phyloP scores from a whole-genome alignment of 2,329 filamentous ascomycete species.

The Fusarium verticillioides region DNA sequence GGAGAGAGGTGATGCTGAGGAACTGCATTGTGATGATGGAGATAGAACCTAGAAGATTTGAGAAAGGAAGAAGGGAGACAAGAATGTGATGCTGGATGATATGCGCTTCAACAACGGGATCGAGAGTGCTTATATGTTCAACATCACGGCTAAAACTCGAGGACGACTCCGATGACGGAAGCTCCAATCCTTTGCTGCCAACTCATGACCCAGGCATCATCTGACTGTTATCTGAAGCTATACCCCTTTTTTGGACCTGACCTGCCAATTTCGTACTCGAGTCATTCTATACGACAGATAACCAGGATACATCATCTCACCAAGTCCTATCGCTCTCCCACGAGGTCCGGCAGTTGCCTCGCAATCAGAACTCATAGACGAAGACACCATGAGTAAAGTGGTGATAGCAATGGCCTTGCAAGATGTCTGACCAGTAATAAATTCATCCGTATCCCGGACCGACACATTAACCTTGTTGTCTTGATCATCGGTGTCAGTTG shows the following conservation, averaged over 20 bases:
- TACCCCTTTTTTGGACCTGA: rapidly evolving
- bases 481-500: neutral
- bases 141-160: rapidly evolving
- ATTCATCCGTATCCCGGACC: neutral
- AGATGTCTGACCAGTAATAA: neutral
- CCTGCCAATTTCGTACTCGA: neutral
- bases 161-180: neutral
- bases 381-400: no score
- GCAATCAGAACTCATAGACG: no score
- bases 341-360: neutral
- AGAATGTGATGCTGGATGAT: neutral
- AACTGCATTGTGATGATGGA: neutral
- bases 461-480: neutral
- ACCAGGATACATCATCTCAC: neutral
- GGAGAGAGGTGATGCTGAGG: neutral
- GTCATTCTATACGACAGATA: neutral
- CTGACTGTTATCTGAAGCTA: neutral
- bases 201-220: rapidly evolving
- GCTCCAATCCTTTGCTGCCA: rapidly evolving
- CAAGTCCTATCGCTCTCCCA: neutral
- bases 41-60: no score
- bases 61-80: rapidly evolving
- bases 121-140: rapidly evolving
- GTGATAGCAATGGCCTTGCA: neutral
- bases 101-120: rapidly evolving